phyloP scores from a whole-genome alignment of 371 early-diverging fungal species.

The Mortierella sp. region DNA sequence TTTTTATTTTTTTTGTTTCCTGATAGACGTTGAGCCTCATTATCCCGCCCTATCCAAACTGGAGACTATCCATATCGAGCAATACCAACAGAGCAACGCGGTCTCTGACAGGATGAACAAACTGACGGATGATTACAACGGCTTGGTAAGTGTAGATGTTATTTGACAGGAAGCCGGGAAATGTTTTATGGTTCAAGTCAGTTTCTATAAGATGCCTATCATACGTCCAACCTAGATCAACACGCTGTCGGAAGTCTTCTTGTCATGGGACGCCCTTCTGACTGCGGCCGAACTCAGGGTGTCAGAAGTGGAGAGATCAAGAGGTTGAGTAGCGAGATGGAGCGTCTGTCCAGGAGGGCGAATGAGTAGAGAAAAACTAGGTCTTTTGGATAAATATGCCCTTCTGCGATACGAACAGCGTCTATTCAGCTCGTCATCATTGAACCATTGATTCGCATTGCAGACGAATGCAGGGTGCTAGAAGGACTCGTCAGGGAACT shows the following conservation, averaged over 20 bases:
- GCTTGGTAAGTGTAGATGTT: conserved; percentile 47
- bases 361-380: background rate
- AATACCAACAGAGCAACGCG: conserved; percentile 56
- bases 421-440: too few species aligned
- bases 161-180: background rate
- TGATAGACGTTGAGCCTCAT: conserved; percentile 58
- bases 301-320: conserved; percentile 57
- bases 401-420: too few species aligned
- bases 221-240: conserved; percentile 56
- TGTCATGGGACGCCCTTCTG: conserved; percentile 70
- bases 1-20: background rate
- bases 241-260: conserved; percentile 71
- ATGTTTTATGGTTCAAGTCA: background rate
- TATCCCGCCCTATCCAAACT: conserved; percentile 60
- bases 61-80: conserved; percentile 62
- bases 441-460: too few species aligned
- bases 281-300: conserved; percentile 65
- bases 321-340: background rate
- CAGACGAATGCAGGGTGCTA: too few species aligned
- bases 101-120: conserved; percentile 58
- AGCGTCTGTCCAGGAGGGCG: background rate
- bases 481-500: too few species aligned
- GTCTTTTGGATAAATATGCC: background rate
- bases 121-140: conserved; percentile 65
- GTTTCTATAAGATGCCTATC: background rate